Percentiles rank a stretch among this genome's conserved stretches.
Evolutionary conservation across 768 basidiomycete species (phyloP).

Genomic region (Auricularia auricula-judae): DNA sequence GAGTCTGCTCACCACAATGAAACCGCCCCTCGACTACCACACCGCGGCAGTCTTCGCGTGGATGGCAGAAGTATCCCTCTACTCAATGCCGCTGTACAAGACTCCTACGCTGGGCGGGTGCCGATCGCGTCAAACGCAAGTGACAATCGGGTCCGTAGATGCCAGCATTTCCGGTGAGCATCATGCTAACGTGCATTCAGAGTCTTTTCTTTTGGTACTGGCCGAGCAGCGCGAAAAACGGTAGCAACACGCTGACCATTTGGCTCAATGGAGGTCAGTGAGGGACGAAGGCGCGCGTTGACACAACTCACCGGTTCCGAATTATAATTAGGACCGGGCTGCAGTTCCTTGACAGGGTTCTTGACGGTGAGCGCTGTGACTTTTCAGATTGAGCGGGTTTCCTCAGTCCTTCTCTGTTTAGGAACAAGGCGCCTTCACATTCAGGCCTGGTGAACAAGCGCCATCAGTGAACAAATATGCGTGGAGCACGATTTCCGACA

Average conservation of each 20-base stretch:
- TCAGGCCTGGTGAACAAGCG: slow-evolving; percentile 4
- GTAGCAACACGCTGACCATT: slow-evolving; percentile 1
- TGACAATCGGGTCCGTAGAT: too few relatives aligned
- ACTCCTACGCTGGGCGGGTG: too few relatives aligned
- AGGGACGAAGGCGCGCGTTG: background rate
- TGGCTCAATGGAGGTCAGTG: slow-evolving; percentile 3
- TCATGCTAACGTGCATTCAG: background rate
- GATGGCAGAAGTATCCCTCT: too few relatives aligned
- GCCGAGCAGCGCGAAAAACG: slow-evolving; percentile 1
- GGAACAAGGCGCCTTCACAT: slow-evolving; percentile 9
- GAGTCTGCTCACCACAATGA: too few relatives aligned
- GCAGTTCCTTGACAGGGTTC: background rate
- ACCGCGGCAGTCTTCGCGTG: too few relatives aligned
- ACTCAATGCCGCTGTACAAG: too few relatives aligned
- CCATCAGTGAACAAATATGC: slow-evolving; percentile 4
- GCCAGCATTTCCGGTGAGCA: too few relatives aligned
- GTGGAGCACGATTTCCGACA: slow-evolving; percentile 2
- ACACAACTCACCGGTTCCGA: background rate
- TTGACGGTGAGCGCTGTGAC: background rate
- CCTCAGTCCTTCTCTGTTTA: too few relatives aligned
- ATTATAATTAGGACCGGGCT: background rate
- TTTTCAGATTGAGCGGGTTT: too few relatives aligned
- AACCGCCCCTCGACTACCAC: too few relatives aligned
- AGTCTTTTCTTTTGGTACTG: slow-evolving; percentile 7
- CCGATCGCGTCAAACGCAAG: too few relatives aligned